Evolutionary conservation across 345 rosid genomes (phyloP), one percentile per base, ranked within the genome.

Genomic region (Arabidopsis suecica): DNA sequence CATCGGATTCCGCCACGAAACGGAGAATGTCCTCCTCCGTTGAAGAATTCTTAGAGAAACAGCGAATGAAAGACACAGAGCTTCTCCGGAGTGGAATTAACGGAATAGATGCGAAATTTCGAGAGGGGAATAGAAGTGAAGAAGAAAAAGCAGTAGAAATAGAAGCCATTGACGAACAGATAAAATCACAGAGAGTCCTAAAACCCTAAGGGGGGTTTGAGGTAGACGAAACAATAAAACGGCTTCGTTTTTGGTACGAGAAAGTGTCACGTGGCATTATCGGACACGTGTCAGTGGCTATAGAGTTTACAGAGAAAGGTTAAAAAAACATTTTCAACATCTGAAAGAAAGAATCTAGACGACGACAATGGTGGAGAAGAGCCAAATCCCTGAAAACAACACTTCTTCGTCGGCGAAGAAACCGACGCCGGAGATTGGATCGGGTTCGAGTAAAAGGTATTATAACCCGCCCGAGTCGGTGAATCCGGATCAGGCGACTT

Each of bases 401-500:
- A 37, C 10, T 14, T 18, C 48, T 38, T 28, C 25, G 16, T 76
- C 84, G 18, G 40, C 32, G 56, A 74, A 74, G 40, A 82, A 81
- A 67, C 9, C 75, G 9, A 4, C 68, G 63, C 32, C 80, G 33
- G 84, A 79, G 56, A 64, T 77, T 23, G 71, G 71, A 68, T 63
- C 75, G 20, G 72, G 70, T 22, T 18, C 56, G 8, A 82, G 85
- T 37, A 88, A 84, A 45, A 83, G 76, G 79, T 88, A 68, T 75
- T 85, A 84, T 22, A 88, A 93, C 81, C 93, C 86, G 7, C 90
- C 94, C 0, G 96, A 93, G 6, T 5, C 76, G 18, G 16, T 77
- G 40, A 93, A 77, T 71, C 96, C 97, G 32, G 95, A 93, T 77
- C 78, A 91, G 38, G 90, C 87, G 22, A 86, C 96, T 11, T 78